phyloP scores from a whole-genome alignment of 192 early-diverging fungal genomes.

The Phlyctochytrium bullatum region DNA sequence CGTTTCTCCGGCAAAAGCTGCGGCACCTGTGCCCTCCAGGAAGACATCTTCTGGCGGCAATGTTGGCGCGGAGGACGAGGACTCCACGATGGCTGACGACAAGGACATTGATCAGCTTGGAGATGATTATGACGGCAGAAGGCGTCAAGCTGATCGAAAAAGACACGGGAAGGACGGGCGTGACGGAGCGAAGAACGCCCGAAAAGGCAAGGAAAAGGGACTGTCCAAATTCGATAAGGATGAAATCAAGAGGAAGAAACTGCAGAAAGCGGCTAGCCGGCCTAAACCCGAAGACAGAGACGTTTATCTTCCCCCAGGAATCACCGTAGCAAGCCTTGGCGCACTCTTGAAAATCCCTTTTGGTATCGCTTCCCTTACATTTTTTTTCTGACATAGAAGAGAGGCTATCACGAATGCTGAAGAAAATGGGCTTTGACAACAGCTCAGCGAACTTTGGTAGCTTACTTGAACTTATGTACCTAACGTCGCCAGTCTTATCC shows the following conservation, averaged over 20 bases:
- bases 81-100: too few species aligned
- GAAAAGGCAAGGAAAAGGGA: constrained; percentile 6
- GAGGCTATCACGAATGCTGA: background rate
- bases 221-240: constrained; percentile 5
- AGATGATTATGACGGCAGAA: too few species aligned
- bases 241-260: background rate
- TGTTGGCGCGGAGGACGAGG: too few species aligned
- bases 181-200: background rate
- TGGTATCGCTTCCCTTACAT: constrained; percentile 30
- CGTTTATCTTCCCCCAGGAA: constrained; percentile 74
- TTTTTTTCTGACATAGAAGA: background rate
- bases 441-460: background rate
- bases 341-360: constrained; percentile 72
- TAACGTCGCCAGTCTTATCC: constrained; percentile 63
- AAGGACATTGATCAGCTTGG: too few species aligned
- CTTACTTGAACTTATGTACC: constrained; percentile 76
- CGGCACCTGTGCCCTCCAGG: too few species aligned
- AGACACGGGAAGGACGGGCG: constrained; percentile 3
- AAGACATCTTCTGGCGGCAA: too few species aligned
- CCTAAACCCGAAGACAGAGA: constrained; percentile 49
- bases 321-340: constrained; percentile 80
- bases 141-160: too few species aligned
- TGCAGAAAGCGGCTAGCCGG: constrained; percentile 6
- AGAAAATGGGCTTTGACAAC: background rate
- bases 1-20: too few species aligned